Base-by-base conservation (phyloP, 768 basidiomycete species). In the Arthromyces matolae region DNA sequence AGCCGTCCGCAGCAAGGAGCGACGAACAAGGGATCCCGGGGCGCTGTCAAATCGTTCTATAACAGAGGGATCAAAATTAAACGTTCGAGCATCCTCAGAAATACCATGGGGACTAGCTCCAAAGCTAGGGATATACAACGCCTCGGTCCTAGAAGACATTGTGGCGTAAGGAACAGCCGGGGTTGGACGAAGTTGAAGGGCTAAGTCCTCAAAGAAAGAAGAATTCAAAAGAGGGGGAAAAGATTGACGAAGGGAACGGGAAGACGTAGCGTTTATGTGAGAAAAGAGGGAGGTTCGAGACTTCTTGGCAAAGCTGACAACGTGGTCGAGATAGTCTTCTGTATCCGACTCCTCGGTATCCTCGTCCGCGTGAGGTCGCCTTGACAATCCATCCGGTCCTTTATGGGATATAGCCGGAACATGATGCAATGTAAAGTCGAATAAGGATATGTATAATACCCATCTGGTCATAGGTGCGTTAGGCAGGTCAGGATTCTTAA, bases 401-500 rank as follows among this genome's bases (percentile, higher is more conserved):
- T 36, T 33, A 45, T 67, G 64, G 10, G 49, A 43, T 0, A 60
- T 50, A 0, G 63, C 68, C 0, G 68, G 69, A 0, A 73, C 62
- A 45, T 74, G 69, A 3, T 59, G 41, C 2, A 71, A 48, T 16
- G 56, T 53, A 42, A 74, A 73, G 33, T 70, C 52, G 46, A 72
- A 74, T 0, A 70, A 43, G 0, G 57, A 47, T 4, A 73, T 65
- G 28, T 60, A 68, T 5, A 54, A 29, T 2, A 75, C 62, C 72
- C 72, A 74, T n/a, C 64, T 41, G 16, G 69, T 66, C 42, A 73
- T 61, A 0, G 67, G 59, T 0, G 65, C 63, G 41, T 67, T 70
- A 0, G 70, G 69, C 1, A 69, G 45, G 34, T 74, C 65, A 0
- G 71, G 70, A 1, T 63, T 51, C 18, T 61, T 61, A 4, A 74